Evolutionary conservation across 1,284 basidiomycete genomes (phyloP).

Genomic region (Trichosporon coremiiforme): DNA sequence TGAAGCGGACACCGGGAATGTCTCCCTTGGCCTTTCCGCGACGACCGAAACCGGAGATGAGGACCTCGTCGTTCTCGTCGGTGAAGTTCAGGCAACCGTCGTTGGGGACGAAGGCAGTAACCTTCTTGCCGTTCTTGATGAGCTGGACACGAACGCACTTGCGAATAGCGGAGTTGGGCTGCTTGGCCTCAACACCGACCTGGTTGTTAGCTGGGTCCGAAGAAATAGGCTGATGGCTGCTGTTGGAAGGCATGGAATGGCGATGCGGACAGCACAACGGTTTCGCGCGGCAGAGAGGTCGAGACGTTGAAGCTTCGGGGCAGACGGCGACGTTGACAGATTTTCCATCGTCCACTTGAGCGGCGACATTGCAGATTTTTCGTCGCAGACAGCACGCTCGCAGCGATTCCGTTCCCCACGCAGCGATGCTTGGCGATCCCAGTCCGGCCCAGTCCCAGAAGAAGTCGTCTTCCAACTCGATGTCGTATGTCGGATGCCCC

Average conservation of each 20-base stretch:
- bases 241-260: not conserved
- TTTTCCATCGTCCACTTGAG: not conserved
- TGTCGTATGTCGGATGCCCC: not conserved
- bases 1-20: slow-evolving; percentile 83
- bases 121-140: slow-evolving; percentile 99
- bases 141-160: slow-evolving; percentile 99
- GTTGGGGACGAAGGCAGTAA: slow-evolving; percentile 87
- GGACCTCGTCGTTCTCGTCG: slow-evolving; percentile 99
- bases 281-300: too few relatives aligned
- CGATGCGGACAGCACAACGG: too few relatives aligned
- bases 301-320: not conserved
- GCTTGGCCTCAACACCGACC: slow-evolving; percentile 68
- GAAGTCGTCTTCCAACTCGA: not conserved
- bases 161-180: slow-evolving; percentile 99
- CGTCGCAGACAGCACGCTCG: too few relatives aligned
- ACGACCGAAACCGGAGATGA: slow-evolving; percentile 99
- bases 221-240: not conserved
- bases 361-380: not conserved
- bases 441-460: not conserved
- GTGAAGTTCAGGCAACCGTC: slow-evolving; percentile 98
- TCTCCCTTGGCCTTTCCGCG: slow-evolving; percentile 79
- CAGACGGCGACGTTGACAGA: not conserved
- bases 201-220: slow-evolving; percentile 29
- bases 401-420: not conserved
- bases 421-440: too few relatives aligned